phyloP scores from a whole-genome alignment of 2,329 filamentous ascomycete species.

The Gliomastix tumulicola region DNA sequence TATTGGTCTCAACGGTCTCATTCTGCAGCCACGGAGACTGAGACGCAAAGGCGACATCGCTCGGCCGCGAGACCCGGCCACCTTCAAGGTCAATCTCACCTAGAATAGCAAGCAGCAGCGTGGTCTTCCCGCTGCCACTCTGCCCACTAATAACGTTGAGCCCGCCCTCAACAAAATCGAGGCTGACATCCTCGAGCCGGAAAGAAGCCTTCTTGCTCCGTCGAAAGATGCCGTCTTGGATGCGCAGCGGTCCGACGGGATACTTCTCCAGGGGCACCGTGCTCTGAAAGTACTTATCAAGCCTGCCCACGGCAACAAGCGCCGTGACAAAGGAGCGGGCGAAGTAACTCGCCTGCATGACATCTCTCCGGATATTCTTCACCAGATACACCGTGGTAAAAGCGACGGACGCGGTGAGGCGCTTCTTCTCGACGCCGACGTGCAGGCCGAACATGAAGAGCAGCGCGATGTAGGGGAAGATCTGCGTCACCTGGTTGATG shows the following conservation, averaged over 20 bases:
- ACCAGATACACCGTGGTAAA: constrained; percentile 50
- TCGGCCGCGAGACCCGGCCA: constrained; percentile 39
- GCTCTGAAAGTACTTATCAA: constrained; percentile 47
- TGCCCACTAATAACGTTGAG: constrained; percentile 47
- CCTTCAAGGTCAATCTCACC: constrained; percentile 45
- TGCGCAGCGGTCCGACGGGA: constrained; percentile 38
- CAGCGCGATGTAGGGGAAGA: constrained; percentile 44
- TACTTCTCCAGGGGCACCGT: constrained; percentile 40
- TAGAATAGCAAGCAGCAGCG: constrained; percentile 44
- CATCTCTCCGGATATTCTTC: constrained; percentile 43
- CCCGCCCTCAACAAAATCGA: constrained; percentile 45
- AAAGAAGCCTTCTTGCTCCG: constrained; percentile 44
- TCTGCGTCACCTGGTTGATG: constrained; percentile 41
- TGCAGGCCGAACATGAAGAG: constrained; percentile 48
- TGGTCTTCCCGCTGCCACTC: constrained; percentile 52
- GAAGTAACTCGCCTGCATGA: constrained; percentile 40
- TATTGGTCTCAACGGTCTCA: constrained; percentile 46
- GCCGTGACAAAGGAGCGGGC: constrained; percentile 24
- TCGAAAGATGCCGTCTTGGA: constrained; percentile 38
- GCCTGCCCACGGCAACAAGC: constrained; percentile 36
- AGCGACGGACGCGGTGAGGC: constrained; percentile 47
- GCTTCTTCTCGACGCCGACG: constrained; percentile 36
- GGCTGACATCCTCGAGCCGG: constrained; percentile 35
- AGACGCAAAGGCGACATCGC: constrained; percentile 49
- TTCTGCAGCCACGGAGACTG: constrained; percentile 53